Base-by-base conservation (phyloP, 2,329 filamentous ascomycete species). In the Pseudocercospora pini-densiflorae region DNA sequence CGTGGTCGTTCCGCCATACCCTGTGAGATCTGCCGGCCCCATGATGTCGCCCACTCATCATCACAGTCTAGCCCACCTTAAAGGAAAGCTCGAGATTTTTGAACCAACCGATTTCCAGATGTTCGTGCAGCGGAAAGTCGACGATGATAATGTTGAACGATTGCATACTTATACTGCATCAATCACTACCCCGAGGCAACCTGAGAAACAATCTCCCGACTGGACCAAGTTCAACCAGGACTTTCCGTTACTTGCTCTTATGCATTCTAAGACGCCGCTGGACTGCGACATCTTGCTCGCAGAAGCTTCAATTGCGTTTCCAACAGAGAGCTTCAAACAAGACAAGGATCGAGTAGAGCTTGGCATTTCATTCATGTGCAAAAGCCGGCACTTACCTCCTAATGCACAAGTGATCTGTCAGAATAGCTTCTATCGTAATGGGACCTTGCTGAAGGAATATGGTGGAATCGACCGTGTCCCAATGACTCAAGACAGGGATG, bases 111-210 rank as follows among this genome's bases (percentile, higher is more conserved):
- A 78, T 8, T 82, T 83, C 47, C 74, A 76, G 61, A 81, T 83
- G 78, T 77, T 79, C 36, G 78, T 82, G 23, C 77, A 79, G 62
- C 77, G 76, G 21, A 76, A 76, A 43, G 62, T 64, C 27, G 29
- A 67, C 40, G 64, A 69, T 6, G 73, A 73, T 2, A 60, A 64
- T 6, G 45, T 69, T 10, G 68, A 76, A 5, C 69, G 68, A 1
- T 66, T 81, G 27, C 80, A 82, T 66, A 78, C 73, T n/a, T 81
- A 81, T 62, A 81, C 79, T 0, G 72, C 74, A 53, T 73, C 79
- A 7, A 72, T 75, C 12, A 66, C 73, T 12, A 68, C 71, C 19
- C 73, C 78, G 2, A 68, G 75, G 29, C 72, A 74, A 1, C 65
- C 65, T 14, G 77, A 79, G 43, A 47, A 79, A 12, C 70, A 76